A percentile compares a stretch with the other conserved stretches of the same genome.
Evolutionary conservation across 2,329 filamentous ascomycete genomes (phyloP).

Genomic region (Hypoxylon sp.): DNA sequence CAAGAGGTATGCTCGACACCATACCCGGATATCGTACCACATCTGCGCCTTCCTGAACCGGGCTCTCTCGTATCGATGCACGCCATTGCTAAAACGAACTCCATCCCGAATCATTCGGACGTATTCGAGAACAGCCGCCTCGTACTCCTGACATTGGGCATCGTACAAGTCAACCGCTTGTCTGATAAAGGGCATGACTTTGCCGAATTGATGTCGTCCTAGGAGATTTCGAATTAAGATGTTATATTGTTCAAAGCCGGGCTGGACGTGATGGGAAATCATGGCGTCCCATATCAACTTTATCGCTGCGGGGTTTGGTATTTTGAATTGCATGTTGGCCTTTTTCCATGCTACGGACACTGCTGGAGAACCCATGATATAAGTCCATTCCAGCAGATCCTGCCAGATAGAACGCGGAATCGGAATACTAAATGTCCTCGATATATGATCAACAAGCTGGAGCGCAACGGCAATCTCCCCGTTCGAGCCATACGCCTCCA

Average conservation of each 20-base stretch:
- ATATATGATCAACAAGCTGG: slow-evolving; percentile 72
- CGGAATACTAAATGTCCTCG: slow-evolving; percentile 68
- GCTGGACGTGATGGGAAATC: slow-evolving; percentile 67
- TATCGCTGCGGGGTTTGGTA: slow-evolving; percentile 60
- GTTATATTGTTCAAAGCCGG: slow-evolving; percentile 67
- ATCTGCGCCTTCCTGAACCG: slow-evolving; percentile 50
- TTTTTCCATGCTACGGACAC: slow-evolving; percentile 55
- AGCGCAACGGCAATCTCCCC: slow-evolving; percentile 71
- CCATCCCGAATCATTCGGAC: slow-evolving; percentile 46
- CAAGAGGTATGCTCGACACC: slow-evolving; percentile 47
- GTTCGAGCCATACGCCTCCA: slow-evolving; percentile 76
- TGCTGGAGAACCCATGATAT: slow-evolving; percentile 64
- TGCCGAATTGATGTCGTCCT: slow-evolving; percentile 18
- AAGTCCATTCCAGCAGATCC: slow-evolving; percentile 76
- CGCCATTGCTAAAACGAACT: slow-evolving; percentile 31
- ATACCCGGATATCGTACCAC: slow-evolving; percentile 52
- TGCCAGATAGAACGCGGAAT: slow-evolving; percentile 73
- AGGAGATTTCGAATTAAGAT: slow-evolving; percentile 63
- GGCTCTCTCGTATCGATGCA: slow-evolving; percentile 46
- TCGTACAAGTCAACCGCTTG: slow-evolving; percentile 50
- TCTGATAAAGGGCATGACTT: slow-evolving; percentile 50
- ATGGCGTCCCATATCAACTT: slow-evolving; percentile 70
- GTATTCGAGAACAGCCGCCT: slow-evolving; percentile 46
- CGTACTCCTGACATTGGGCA: slow-evolving; percentile 45
- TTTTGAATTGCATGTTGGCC: slow-evolving; percentile 50